Percentiles rank a stretch among this genome's conserved stretches.
Conservation (phyloP, 192 early-diverging fungal species). For the Cladochytrium replicatum region DNA sequence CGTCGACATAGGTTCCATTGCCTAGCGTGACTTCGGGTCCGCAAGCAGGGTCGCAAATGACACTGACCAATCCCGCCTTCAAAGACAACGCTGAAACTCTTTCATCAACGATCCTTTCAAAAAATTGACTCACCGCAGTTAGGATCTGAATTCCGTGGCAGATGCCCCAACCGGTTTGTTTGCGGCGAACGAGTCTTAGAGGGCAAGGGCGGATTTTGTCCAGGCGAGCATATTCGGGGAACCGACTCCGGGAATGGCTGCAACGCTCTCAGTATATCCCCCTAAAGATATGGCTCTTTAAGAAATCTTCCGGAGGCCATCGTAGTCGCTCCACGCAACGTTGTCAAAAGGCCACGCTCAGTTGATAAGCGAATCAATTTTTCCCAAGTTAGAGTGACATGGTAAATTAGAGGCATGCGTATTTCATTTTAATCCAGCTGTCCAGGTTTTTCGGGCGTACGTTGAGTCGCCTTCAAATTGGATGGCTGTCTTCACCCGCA, state of each 20-base stretch:
- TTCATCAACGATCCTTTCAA: too few species aligned
- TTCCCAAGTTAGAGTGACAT: too few species aligned
- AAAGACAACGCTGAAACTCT: too few species aligned
- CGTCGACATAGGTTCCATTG: slow-evolving; percentile 1
- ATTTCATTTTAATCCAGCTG: slow-evolving; percentile 18
- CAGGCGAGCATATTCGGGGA: slow-evolving; percentile 46
- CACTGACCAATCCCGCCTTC: neutral
- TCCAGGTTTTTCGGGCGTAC: slow-evolving; percentile 37
- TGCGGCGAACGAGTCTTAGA: slow-evolving; percentile 31
- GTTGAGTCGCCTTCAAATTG: slow-evolving; percentile 43
- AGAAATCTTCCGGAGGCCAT: slow-evolving; percentile 28
- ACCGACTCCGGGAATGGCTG: slow-evolving; percentile 37
- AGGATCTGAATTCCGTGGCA: slow-evolving; percentile 44
- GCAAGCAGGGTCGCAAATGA: slow-evolving; percentile 11
- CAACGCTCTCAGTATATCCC: neutral
- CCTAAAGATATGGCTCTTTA: neutral
- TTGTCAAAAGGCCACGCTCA: slow-evolving; percentile 31
- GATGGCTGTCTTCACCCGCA: slow-evolving; percentile 32
- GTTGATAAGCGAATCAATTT: neutral
- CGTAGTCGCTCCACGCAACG: slow-evolving; percentile 34
- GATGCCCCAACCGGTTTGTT: slow-evolving; percentile 43
- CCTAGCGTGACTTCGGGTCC: slow-evolving; percentile 3
- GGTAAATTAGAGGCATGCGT: neutral
- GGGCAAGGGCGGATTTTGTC: slow-evolving; percentile 35
- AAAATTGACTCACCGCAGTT: slow-evolving; percentile 26